phyloP scores from a whole-genome alignment of 371 early-diverging fungal species.

The Saksenaea vasiformis region DNA sequence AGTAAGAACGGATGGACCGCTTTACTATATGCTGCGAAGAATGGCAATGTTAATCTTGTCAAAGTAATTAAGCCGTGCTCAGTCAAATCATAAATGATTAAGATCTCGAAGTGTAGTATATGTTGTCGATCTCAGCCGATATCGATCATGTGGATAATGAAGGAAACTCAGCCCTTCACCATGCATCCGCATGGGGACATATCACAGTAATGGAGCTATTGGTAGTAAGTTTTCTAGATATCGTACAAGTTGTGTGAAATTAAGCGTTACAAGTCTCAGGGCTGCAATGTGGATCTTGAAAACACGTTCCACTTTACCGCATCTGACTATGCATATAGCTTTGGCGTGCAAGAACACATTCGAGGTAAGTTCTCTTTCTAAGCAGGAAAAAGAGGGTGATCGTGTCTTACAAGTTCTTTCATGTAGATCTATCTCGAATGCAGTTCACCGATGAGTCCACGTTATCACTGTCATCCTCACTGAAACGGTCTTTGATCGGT shows the following conservation, averaged over 20 bases:
- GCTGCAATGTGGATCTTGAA: constrained; percentile 49
- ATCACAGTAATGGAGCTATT: constrained; percentile 47
- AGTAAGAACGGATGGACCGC: constrained; percentile 51
- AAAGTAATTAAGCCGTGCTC: constrained; percentile 25
- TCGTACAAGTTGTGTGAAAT: constrained; percentile 27
- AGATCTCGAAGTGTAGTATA: constrained; percentile 24
- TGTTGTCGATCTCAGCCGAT: constrained; percentile 49
- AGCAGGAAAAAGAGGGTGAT: not conserved
- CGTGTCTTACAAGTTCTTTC: not conserved
- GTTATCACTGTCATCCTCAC: constrained; percentile 34
- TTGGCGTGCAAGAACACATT: constrained; percentile 41
- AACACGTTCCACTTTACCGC: constrained; percentile 41
- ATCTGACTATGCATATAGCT: constrained; percentile 49
- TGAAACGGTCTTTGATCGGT: constrained; percentile 21
- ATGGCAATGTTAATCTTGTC: constrained; percentile 52
- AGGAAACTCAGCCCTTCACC: constrained; percentile 54
- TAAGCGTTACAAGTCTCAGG: constrained; percentile 39
- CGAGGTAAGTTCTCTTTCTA: constrained; percentile 23
- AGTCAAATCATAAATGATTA: not conserved
- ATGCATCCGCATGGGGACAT: constrained; percentile 57
- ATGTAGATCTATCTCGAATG: constrained; percentile 36
- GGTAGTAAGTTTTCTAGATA: constrained; percentile 24
- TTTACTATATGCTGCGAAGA: constrained; percentile 47
- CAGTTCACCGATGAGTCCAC: constrained; percentile 40
- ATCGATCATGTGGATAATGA: constrained; percentile 57